Evolutionary conservation across 164 flowering plant species (phyloP).

Genomic region (Vitis labrusca): DNA sequence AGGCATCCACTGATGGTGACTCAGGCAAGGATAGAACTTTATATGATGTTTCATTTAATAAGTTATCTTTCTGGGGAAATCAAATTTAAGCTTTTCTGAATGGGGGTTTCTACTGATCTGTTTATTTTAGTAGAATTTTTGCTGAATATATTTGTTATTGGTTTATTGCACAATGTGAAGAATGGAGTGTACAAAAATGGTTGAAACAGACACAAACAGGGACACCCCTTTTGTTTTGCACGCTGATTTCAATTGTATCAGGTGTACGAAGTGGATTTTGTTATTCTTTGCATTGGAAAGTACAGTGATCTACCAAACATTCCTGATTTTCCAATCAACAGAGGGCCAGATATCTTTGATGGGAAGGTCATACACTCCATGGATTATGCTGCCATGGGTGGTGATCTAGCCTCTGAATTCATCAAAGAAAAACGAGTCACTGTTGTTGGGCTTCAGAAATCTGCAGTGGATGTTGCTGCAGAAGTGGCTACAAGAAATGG

Average conservation of each 20-base stretch:
- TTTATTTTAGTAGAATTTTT: too few species aligned
- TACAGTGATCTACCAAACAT: slow-evolving; percentile 53
- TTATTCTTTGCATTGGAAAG: slow-evolving; percentile 40
- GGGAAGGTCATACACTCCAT: slow-evolving; percentile 59
- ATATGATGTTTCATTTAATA: too few species aligned
- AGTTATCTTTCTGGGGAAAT: too few species aligned
- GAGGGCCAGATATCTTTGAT: slow-evolving; percentile 47
- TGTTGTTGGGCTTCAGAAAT: slow-evolving; percentile 53
- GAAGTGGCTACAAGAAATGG: slow-evolving; percentile 44
- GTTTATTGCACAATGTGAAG: too few species aligned
- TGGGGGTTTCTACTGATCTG: too few species aligned
- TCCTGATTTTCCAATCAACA: slow-evolving; percentile 40
- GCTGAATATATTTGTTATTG: too few species aligned
- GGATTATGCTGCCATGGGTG: slow-evolving; percentile 60
- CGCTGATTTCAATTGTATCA: slow-evolving; percentile 3
- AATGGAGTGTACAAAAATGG: too few species aligned
- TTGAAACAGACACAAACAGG: too few species aligned
- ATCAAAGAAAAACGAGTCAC: slow-evolving; percentile 38
- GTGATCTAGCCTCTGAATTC: slow-evolving; percentile 31
- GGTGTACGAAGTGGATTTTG: slow-evolving; percentile 33
- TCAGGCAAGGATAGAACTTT: neutral
- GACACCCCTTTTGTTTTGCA: too few species aligned
- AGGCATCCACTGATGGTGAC: neutral
- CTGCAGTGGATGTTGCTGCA: slow-evolving; percentile 54
- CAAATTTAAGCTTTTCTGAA: too few species aligned